phyloP scores from a whole-genome alignment of 2,329 filamentous ascomycete genomes.

The Cladosporium sp. region DNA sequence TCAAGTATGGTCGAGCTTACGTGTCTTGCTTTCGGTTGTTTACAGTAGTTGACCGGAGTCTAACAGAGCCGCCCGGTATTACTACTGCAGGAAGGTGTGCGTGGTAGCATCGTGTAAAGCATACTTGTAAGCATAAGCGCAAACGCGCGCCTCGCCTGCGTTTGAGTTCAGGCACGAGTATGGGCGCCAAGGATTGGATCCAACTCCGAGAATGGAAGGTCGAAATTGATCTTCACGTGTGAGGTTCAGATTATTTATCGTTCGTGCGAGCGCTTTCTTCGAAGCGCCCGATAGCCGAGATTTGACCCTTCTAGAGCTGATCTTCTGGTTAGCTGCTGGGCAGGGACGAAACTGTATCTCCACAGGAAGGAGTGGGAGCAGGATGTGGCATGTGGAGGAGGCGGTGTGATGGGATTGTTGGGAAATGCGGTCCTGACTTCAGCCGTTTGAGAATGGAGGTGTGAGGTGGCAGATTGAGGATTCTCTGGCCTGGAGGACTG shows the following conservation, averaged over 20 bases:
- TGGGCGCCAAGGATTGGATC: neutral
- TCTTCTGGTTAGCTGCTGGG: neutral
- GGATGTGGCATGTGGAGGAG: neutral
- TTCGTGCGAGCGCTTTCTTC: neutral
- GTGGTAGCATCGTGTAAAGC: neutral
- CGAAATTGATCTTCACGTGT: neutral
- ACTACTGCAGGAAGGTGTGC: neutral
- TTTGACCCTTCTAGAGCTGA: neutral
- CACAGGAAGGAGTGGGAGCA: neutral
- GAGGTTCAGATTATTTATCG: neutral
- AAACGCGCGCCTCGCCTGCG: neutral
- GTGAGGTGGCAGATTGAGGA: neutral
- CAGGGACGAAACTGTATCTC: too few species aligned
- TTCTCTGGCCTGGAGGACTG: neutral
- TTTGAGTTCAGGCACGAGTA: neutral
- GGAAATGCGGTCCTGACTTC: neutral
- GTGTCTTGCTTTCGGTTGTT: too few species aligned
- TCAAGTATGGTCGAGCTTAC: too few species aligned
- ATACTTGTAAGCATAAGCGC: neutral
- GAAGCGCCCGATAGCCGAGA: too few species aligned
- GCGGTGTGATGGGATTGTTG: conserved; percentile 10
- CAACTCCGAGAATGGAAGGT: neutral
- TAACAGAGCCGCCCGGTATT: neutral
- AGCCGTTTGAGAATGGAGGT: neutral
- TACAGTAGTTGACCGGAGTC: too few species aligned